Conservation (phyloP, 495 filamentous ascomycete genomes). For the Clavariopsis aquatica region DNA sequence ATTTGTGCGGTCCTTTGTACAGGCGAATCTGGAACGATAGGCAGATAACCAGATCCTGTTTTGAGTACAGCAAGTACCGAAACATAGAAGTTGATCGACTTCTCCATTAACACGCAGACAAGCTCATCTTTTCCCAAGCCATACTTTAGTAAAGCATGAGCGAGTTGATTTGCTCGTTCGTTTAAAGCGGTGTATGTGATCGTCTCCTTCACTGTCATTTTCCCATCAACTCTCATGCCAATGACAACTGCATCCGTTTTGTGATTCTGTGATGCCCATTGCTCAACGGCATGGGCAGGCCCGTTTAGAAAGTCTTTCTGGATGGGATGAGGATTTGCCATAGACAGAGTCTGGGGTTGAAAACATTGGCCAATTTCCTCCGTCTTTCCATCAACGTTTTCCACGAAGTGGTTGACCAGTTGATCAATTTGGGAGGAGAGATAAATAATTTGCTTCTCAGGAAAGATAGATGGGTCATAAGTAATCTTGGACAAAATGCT, state of each 20-base stretch:
- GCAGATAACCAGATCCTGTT: conserved; percentile 71
- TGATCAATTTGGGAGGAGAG: conserved; percentile 61
- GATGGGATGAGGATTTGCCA: conserved; percentile 52
- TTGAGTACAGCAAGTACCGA: conserved; percentile 72
- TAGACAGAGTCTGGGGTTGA: conserved; percentile 52
- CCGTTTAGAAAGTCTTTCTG: conserved; percentile 13
- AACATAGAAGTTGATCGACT: conserved; percentile 66
- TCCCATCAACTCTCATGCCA: conserved; percentile 48
- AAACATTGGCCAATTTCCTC: conserved; percentile 46
- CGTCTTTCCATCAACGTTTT: conserved; percentile 45
- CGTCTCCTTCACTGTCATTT: conserved; percentile 38
- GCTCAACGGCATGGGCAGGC: conserved; percentile 58
- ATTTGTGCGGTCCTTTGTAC: conserved; percentile 55
- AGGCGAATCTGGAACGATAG: conserved; percentile 67
- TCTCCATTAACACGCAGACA: conserved; percentile 70
- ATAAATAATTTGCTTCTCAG: conserved; percentile 51
- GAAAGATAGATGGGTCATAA: conserved; percentile 54
- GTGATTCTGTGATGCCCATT: conserved; percentile 51
- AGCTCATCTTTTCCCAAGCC: conserved; percentile 55
- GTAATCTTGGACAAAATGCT: conserved; percentile 52
- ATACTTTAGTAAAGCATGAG: conserved; percentile 53
- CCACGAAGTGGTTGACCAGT: conserved; percentile 52
- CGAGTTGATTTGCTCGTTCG: conserved; percentile 62
- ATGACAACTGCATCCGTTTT: conserved; percentile 62
- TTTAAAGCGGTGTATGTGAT: conserved; percentile 67